Conservation (phyloP, 805 yeast species). For the Hanseniaspora mollemarum region DNA sequence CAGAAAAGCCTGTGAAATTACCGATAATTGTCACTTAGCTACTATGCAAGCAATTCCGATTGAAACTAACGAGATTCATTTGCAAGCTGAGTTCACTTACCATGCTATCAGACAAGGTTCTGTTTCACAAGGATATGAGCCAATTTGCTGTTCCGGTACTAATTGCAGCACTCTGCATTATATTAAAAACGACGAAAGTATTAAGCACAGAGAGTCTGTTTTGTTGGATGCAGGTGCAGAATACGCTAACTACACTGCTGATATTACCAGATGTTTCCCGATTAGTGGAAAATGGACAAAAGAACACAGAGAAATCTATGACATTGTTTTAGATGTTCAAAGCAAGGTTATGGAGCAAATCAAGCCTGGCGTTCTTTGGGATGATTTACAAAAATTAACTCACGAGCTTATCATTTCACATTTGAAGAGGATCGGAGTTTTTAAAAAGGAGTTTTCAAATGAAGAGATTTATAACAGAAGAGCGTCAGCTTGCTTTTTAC, state of each 20-base stretch:
- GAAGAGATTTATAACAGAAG: constrained; percentile 61
- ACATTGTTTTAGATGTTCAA: constrained; percentile 77
- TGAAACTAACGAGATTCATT: constrained; percentile 76
- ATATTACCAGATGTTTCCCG: constrained; percentile 93
- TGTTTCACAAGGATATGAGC: constrained; percentile 79
- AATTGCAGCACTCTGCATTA: constrained; percentile 86
- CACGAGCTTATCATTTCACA: constrained; percentile 66
- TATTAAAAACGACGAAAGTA: constrained; percentile 61
- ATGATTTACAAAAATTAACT: constrained; percentile 65
- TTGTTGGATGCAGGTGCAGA: constrained; percentile 96
- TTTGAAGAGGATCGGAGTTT: constrained; percentile 64
- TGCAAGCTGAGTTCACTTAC: constrained; percentile 90
- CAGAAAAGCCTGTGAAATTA: constrained; percentile 70
- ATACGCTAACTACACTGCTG: constrained; percentile 86
- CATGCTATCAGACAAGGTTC: constrained; percentile 92
- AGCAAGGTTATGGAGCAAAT: constrained; percentile 53
- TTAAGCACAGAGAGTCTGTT: constrained; percentile 50
- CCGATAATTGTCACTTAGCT: constrained; percentile 79
- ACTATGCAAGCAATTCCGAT: constrained; percentile 89
- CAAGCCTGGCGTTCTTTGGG: constrained; percentile 80
- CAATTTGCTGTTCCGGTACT: constrained; percentile 90
- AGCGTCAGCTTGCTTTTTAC: constrained; percentile 70
- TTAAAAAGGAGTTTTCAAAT: constrained; percentile 43
- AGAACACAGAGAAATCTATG: constrained; percentile 76
- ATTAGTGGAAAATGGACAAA: constrained; percentile 77